Base-by-base conservation (phyloP, 768 basidiomycete species). In the Auricularia auricula-judae region DNA sequence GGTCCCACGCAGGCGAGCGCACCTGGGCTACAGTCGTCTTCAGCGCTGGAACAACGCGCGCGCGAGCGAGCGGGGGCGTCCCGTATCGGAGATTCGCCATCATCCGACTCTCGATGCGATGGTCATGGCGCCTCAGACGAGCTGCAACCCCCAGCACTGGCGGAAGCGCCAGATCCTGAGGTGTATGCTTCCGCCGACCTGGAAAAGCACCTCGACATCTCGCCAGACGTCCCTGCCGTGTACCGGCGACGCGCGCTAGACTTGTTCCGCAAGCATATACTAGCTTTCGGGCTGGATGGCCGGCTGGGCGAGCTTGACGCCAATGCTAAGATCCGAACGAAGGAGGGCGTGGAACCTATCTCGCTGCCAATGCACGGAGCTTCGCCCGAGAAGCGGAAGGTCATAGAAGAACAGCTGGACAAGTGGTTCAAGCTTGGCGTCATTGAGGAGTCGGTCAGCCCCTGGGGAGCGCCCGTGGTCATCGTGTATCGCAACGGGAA, bases 401-500 rank as follows among this genome's bases (percentile, higher is more conserved):
- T 70, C 10, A 73, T 74, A 14, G 70, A 73, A 53, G 68, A 73
- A 47, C 73, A 74, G 47, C 67, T 73, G 53, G 69, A 74, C 5
- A 44, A 64, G 64, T 79, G 76, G 76, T 66, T 79, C 5, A 59
- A 69, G 16, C 64, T 68, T 3, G 77, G 71, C 0, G 75, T 80
- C 0, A 79, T 80, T 23, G 76, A 81, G 62, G 74, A 73, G 0
- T 79, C 78, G 0, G 64, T 66, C 1, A 78, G 78, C 64, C 79
- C 77, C 0, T 81, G 75, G 75, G 69, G 64, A 11, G 69, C 70
- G 2, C 75, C 75, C 0, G 70, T 65, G 0, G 63, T 76, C 16
- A 76, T 78, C 7, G 74, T 74, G 0, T 79, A 79, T 62, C 65
- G 74, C 1, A 77, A 79, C 47, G 67, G 68, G 0, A 79, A 79